Percentiles rank a stretch among this genome's conserved stretches.
Evolutionary conservation across 352 stramenopile genomes (phyloP).

Genomic region (Nothophytophthora sp.): DNA sequence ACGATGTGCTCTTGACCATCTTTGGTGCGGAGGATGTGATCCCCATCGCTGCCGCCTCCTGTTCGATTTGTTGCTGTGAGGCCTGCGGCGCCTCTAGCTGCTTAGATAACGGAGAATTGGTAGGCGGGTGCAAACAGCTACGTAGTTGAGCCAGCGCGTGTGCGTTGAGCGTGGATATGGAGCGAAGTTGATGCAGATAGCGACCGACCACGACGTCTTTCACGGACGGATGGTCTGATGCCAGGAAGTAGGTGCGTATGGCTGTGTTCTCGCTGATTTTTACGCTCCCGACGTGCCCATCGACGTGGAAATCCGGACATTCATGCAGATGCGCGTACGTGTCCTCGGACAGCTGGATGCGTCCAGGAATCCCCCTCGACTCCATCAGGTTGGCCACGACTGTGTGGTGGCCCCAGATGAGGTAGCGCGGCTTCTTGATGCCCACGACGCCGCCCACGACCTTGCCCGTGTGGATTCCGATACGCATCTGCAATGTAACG

Average conservation of each 20-base stretch:
- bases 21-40: not conserved
- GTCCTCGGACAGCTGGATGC: slow-evolving; percentile 66
- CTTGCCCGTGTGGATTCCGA: slow-evolving; percentile 84
- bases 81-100: slow-evolving; percentile 37
- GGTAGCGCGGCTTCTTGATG: slow-evolving; percentile 84
- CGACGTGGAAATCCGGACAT: slow-evolving; percentile 55
- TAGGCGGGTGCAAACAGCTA: slow-evolving; percentile 50
- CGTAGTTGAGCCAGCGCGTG: slow-evolving; percentile 49
- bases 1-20: slow-evolving; percentile 12
- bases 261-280: slow-evolving; percentile 60
- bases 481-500: slow-evolving; percentile 83
- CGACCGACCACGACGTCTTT: slow-evolving; percentile 51
- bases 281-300: slow-evolving; percentile 44
- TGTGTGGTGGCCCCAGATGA: slow-evolving; percentile 83
- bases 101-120: slow-evolving; percentile 53
- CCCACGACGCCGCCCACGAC: slow-evolving; percentile 83
- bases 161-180: slow-evolving; percentile 28
- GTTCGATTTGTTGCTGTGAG: slow-evolving; percentile 24
- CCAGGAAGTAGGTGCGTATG: slow-evolving; percentile 55
- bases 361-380: slow-evolving; percentile 49
- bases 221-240: slow-evolving; percentile 41
- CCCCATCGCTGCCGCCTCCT: not conserved
- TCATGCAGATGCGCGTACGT: slow-evolving; percentile 53
- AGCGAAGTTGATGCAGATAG: slow-evolving; percentile 41
- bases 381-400: slow-evolving; percentile 85